phyloP scores from a whole-genome alignment of 352 stramenopile species.

The Globisporangium solare region DNA sequence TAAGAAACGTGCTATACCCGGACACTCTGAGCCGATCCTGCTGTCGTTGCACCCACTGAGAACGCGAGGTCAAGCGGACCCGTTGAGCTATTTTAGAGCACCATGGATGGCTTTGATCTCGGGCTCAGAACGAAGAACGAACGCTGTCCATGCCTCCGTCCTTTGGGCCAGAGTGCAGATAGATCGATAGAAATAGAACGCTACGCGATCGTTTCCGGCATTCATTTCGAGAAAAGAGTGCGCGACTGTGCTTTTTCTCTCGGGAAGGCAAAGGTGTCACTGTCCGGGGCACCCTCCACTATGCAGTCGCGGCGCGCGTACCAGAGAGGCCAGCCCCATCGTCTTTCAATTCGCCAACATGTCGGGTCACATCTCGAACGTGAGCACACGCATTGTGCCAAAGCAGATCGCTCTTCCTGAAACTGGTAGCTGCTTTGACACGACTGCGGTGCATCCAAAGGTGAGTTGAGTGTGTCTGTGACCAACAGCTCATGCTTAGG shows the following conservation, averaged over 20 bases:
- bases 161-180: neutral
- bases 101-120: neutral
- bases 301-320: neutral
- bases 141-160: neutral
- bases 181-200: neutral
- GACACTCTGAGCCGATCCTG: neutral
- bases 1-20: neutral
- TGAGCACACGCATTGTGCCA: slow-evolving; percentile 78
- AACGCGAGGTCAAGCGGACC: neutral
- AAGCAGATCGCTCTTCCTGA: slow-evolving; percentile 75
- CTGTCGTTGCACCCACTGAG: neutral
- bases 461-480: slow-evolving; percentile 14
- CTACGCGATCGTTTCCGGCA: neutral
- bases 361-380: slow-evolving; percentile 72
- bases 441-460: slow-evolving; percentile 65
- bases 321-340: neutral
- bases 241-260: slow-evolving; percentile 1
- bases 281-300: neutral
- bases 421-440: slow-evolving; percentile 95
- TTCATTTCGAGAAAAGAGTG: slow-evolving; percentile 42
- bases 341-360: slow-evolving; percentile 15
- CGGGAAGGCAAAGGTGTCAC: neutral
- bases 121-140: too few relatives aligned
- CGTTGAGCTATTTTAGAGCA: neutral
- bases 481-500: neutral